Evolutionary conservation across 192 early-diverging fungal species (phyloP).

Genomic region (Umbelopsis ramanniana): DNA sequence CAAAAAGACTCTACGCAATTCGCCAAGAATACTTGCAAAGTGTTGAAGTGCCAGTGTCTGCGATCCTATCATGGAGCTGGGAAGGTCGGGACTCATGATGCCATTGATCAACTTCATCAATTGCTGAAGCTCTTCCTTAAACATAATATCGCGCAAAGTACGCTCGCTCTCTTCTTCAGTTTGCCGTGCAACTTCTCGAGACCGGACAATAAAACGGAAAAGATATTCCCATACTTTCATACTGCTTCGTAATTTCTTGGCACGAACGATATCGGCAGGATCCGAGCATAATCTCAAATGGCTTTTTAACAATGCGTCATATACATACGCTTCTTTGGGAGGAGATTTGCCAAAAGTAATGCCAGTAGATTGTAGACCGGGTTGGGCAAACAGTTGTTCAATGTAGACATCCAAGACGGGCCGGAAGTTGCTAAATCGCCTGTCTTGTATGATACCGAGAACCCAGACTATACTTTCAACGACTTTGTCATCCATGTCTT

Average conservation of each 20-base stretch:
- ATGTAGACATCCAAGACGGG: constrained; percentile 63
- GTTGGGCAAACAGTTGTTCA: constrained; percentile 46
- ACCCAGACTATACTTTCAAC: constrained; percentile 58
- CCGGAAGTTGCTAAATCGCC: constrained; percentile 63
- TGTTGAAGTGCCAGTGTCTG: constrained; percentile 62
- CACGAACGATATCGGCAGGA: constrained; percentile 38
- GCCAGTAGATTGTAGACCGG: neutral
- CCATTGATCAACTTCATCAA: constrained; percentile 50
- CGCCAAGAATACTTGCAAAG: constrained; percentile 47
- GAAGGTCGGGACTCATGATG: constrained; percentile 57
- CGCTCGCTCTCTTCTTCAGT: constrained; percentile 36
- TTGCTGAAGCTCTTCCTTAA: constrained; percentile 49
- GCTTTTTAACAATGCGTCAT: constrained; percentile 49
- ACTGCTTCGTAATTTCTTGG: constrained; percentile 52
- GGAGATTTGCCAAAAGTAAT: neutral
- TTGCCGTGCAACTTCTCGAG: constrained; percentile 36
- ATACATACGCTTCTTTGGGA: constrained; percentile 24
- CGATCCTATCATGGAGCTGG: constrained; percentile 58
- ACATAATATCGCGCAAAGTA: constrained; percentile 28
- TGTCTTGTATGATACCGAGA: constrained; percentile 63
- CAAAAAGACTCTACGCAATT: constrained; percentile 41
- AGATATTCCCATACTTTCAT: constrained; percentile 70
- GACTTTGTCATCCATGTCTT: constrained; percentile 48
- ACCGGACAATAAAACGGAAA: constrained; percentile 59
- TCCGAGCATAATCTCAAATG: constrained; percentile 36